Base-by-base conservation (phyloP, 1,284 basidiomycete genomes). In the Ustilago crameri region DNA sequence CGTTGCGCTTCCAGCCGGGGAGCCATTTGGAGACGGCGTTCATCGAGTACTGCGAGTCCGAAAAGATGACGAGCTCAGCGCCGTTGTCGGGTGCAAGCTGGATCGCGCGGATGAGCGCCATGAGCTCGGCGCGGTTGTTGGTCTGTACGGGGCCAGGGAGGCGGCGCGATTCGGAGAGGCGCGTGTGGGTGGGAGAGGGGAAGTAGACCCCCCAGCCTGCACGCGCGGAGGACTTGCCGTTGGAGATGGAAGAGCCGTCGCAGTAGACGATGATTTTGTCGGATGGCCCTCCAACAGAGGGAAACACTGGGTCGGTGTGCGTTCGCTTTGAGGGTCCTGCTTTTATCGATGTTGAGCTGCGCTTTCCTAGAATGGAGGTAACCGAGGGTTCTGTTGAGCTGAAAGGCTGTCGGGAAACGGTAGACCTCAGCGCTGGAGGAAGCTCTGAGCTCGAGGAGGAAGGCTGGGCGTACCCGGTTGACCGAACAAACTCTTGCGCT, bases 41-140 rank as follows among this genome's bases (percentile, higher is more conserved):
- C 30, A 59, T 59, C 3, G 20, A 23, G 34, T 65, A 65, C 10
- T 44, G 15, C 5, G 47, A 51, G 20, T 65, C 92, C 0, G 90
- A 89, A 76, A 89, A 89, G 76, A 93, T 91, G 43, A 89, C 82
- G 0, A 88, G 87, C 18, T 84, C 49, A 2, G 47, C 85, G 20
- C 85, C 86, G 9, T 85, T 85, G 30, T 79, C 62, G 0, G 90
- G 89, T 0, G 88, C 86, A 0, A 87, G 87, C 80, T 93, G 90
- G 5, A 93, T 85, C 18, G 89, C 86, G 12, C 91, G 89, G 17
- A 90, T 84, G 66, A 93, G 90, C 3, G 91, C 92, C 69, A 91
- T 89, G 26, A 95, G 86, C 81, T 95, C 93, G 3, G 91, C 93
- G 14, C 91, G 86, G 68, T 95, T 94, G 80, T 95, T 95, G 0